Evolutionary conservation across 306 rosid genomes (phyloP), one percentile per base, ranked within the genome.

Genomic region (Vigna hirtella): DNA sequence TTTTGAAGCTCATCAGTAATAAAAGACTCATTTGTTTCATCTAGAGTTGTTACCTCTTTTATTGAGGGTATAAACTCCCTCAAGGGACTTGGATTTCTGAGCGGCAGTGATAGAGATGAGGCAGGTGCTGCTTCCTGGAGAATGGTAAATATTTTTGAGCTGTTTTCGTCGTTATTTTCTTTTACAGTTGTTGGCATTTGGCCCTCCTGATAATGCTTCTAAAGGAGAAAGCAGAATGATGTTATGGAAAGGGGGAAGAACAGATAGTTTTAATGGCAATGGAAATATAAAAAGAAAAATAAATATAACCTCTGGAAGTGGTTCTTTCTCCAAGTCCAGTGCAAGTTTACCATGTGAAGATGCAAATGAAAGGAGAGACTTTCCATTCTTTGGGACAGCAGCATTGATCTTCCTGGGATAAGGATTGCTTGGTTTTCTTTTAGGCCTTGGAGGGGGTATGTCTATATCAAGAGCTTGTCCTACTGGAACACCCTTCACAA

Each of bases 271-370:
- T 16, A 57, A 57, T 57, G 36, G 6, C 64, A 1, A 9, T 14
- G 22, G 15, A 20, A 56, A 57, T 57, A 24, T 57, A 24, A 9
- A 20, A 24, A 24, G 28, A 24, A 8, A 57, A 4, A 57, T 57
- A 57, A 11, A 57, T 57, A 57, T 57, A 57, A 57, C 64, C 64
- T 57, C 64, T 57, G 64, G 64, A 57, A 57, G 64, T 57, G 64
- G 64, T 24, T 57, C n/a, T 57, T 57, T 57, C 64, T 57, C 64
- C 64, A 57, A 57, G 64, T 57, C 64, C 36, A 57, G 36, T 57
- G 64, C 64, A 24, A 24, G 36, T 56, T 56, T 56, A 56, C 16
- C 32, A 20, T 56, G 32, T 56, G 34, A 22, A 56, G 62, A 56
- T 22, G 32, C 34, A 56, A 56, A 0, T 57, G 64, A 57, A 57